Evolutionary conservation across 352 stramenopile species (phyloP).

Genomic region (Plasmopara muralis): DNA sequence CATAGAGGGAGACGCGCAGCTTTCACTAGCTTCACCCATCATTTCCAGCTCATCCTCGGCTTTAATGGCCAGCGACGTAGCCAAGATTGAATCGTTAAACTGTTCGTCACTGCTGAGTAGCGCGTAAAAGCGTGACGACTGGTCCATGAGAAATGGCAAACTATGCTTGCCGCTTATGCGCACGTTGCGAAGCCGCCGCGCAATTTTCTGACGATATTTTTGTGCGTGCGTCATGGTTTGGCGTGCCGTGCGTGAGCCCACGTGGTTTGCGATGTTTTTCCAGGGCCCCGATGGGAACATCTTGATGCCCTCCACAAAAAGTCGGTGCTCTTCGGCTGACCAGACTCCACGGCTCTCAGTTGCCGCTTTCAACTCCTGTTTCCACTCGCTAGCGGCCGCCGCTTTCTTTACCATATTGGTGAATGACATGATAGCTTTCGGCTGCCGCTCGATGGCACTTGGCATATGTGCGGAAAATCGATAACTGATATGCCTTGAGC

Average conservation of each 20-base stretch:
- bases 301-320: slow-evolving; percentile 74
- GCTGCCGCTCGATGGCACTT: slow-evolving; percentile 13
- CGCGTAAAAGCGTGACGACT: slow-evolving; percentile 63
- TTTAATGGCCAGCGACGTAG: slow-evolving; percentile 64
- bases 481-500: slow-evolving; percentile 38
- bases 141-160: slow-evolving; percentile 60
- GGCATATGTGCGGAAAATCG: slow-evolving; percentile 38
- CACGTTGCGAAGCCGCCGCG: slow-evolving; percentile 58
- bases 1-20: slow-evolving; percentile 27
- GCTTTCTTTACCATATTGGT: slow-evolving; percentile 27
- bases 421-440: slow-evolving; percentile 23
- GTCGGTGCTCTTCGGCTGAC: slow-evolving; percentile 64
- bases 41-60: slow-evolving; percentile 65
- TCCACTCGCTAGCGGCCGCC: slow-evolving; percentile 16
- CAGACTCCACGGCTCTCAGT: slow-evolving; percentile 60
- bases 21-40: slow-evolving; percentile 41
- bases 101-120: slow-evolving; percentile 68
- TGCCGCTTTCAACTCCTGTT: slow-evolving; percentile 29
- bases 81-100: slow-evolving; percentile 75
- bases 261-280: slow-evolving; percentile 73
- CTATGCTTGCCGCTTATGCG: slow-evolving; percentile 60
- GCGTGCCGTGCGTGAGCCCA: slow-evolving; percentile 59
- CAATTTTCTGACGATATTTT: slow-evolving; percentile 83
- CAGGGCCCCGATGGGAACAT: slow-evolving; percentile 66
- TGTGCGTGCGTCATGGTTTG: slow-evolving; percentile 82